Percentiles rank a stretch among this genome's conserved stretches.
phyloP scores from a whole-genome alignment of 352 stramenopile species.

The Pythium dissotocum region DNA sequence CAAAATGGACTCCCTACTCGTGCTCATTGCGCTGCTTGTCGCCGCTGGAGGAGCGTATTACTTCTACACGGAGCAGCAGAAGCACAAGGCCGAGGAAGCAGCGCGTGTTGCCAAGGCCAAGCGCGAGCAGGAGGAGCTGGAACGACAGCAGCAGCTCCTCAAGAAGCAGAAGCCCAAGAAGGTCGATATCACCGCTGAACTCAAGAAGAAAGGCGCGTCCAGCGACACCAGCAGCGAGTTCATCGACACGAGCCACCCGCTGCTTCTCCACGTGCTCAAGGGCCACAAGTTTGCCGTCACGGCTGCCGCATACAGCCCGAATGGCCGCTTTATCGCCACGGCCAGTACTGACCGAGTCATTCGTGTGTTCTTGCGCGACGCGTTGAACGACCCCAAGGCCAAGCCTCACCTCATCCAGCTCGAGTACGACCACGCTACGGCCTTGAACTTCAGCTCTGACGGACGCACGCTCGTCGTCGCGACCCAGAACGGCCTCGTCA shows the following conservation, averaged over 20 bases:
- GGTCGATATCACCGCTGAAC: constrained; percentile 68
- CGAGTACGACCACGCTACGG: constrained; percentile 78
- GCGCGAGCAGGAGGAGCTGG: constrained; percentile 38
- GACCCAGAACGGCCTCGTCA: constrained; percentile 65
- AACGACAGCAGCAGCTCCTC: constrained; percentile 41
- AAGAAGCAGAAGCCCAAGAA: constrained; percentile 76
- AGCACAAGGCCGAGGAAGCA: constrained; percentile 35
- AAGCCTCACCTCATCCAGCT: constrained; percentile 67
- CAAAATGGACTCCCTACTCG: constrained; percentile 30
- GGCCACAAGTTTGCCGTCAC: constrained; percentile 76
- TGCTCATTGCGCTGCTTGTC: constrained; percentile 63
- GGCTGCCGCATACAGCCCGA: constrained; percentile 68
- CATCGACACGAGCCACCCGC: constrained; percentile 37
- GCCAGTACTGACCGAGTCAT: constrained; percentile 76
- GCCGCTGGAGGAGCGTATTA: constrained; percentile 56
- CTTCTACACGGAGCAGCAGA: constrained; percentile 57
- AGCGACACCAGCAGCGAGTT: constrained; percentile 22
- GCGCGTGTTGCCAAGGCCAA: constrained; percentile 54
- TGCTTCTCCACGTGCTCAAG: constrained; percentile 51
- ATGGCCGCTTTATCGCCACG: constrained; percentile 76
- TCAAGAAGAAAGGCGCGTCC: constrained; percentile 57
- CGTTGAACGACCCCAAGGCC: constrained; percentile 60
- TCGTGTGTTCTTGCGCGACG: constrained; percentile 66
- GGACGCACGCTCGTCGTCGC: constrained; percentile 70
- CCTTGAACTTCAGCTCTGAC: constrained; percentile 76